phyloP scores from a whole-genome alignment of 108 stramenopile species.

The Conticribra guillardii region DNA sequence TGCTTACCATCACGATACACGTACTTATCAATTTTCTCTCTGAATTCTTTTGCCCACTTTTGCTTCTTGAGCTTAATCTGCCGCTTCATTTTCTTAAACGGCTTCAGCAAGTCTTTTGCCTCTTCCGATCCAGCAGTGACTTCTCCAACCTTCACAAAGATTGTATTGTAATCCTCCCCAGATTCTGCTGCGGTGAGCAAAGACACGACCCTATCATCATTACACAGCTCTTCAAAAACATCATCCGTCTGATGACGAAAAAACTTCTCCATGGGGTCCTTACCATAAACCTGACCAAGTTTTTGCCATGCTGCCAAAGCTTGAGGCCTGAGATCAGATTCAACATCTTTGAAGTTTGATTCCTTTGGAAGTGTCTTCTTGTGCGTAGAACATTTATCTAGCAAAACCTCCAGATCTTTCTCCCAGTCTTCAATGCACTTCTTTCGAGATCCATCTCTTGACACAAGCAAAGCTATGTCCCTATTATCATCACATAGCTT shows the following conservation, averaged over 20 bases:
- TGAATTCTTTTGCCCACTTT: conserved; percentile 39
- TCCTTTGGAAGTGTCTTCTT: conserved; percentile 43
- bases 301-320: conserved; percentile 57
- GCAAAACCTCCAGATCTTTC: conserved; percentile 40
- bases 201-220: conserved; percentile 23
- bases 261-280: conserved; percentile 30
- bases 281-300: conserved; percentile 60
- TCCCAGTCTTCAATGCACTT: no score
- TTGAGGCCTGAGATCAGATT: conserved; percentile 25
- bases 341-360: conserved; percentile 19
- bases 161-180: conserved; percentile 39
- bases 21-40: conserved; percentile 42
- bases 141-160: conserved; percentile 35
- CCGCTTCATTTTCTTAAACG: conserved; percentile 23
- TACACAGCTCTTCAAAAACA: conserved; percentile 27
- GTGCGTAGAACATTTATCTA: conserved; percentile 51
- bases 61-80: conserved; percentile 21
- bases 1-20: conserved; percentile 54
- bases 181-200: conserved; percentile 28
- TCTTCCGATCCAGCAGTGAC: conserved; percentile 22
- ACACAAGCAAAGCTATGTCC: conserved; percentile 28
- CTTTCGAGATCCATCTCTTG: no score
- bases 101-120: conserved; percentile 25
- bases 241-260: conserved; percentile 1
- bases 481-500: conserved; percentile 29